Base-by-base conservation (phyloP, 768 basidiomycete species). In the Rhizopogon vulgaris region DNA sequence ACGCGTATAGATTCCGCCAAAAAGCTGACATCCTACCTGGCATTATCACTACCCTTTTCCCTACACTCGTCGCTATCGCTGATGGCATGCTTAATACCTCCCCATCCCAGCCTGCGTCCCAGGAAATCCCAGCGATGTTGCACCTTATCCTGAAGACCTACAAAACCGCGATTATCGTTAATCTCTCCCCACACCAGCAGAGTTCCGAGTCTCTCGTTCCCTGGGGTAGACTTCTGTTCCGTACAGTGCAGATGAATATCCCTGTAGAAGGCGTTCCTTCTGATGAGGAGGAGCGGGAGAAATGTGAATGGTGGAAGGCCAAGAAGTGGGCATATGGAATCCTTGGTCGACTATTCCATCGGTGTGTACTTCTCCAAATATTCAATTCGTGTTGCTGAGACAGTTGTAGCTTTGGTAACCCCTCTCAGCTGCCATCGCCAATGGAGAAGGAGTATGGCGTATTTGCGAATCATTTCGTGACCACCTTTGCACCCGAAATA, bases 261-360 rank as follows among this genome's bases (percentile, higher is more conserved):
- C 87, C 87, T 0, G 69, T 72, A 48, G 80, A 82, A 3, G 78
- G 74, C 18, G 77, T 91, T 0, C 85, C 88, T 2, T 80, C 77
- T 27, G 82, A 88, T 52, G 79, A 83, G 55, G 87, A 91, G 5
- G 86, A 87, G 14, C 74, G 87, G 34, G 90, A 93, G 70, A 76
- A 75, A 42, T 80, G 75, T 41, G 87, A 90, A 60, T 95, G 93
- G 92, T 91, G 90, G 87, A 86, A 85, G 63, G 79, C 86, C 8
- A 94, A 94, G 72, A 95, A 95, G 64, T 94, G 92, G 93, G 89
- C 92, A 1, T 93, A 85, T 62, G 80, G 78, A n/a, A 82, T 82
- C 36, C 73, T 95, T 7, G 87, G 87, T 34, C 74, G 84, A 22
- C 71, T 93, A 14, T 93, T 93, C 77, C 85, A 87, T 60, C 77